These are phyloP conservation scores for Rhizomucor miehei DNA, from an alignment of 371 early-diverging fungal genomes.

Conservation along the genomic window DNA sequence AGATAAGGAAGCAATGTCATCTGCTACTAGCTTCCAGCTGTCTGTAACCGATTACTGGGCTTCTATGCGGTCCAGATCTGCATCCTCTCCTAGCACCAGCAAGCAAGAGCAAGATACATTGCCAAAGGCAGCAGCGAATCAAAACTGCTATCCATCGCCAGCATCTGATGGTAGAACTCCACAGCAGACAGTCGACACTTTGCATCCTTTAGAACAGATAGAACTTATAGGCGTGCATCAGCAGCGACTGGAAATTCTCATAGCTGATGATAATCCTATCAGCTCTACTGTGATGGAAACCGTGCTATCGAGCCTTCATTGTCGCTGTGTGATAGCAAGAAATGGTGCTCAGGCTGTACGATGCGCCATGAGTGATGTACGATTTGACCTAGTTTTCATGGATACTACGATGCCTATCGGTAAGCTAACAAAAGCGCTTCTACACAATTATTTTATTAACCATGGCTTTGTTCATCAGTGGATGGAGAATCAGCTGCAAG, in stretches of 20 bases:
- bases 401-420: slow-evolving; percentile 89
- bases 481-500: slow-evolving; percentile 90
- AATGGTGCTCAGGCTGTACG: slow-evolving; percentile 92
- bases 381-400: slow-evolving; percentile 92
- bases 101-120: too few relatives aligned
- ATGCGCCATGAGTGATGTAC: slow-evolving; percentile 83
- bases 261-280: slow-evolving; percentile 92
- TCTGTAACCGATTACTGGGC: too few relatives aligned
- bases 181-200: slow-evolving; percentile 2
- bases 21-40: too few relatives aligned
- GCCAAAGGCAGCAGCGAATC: too few relatives aligned
- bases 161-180: neutral
- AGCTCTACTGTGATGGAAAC: slow-evolving; percentile 86
- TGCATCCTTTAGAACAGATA: slow-evolving; percentile 5
- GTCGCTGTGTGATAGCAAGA: slow-evolving; percentile 78
- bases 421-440: slow-evolving; percentile 32
- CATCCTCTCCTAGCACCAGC: too few relatives aligned
- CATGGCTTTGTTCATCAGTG: too few relatives aligned
- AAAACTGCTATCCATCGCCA: too few relatives aligned
- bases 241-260: slow-evolving; percentile 50
- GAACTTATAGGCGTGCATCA: neutral
- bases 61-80: too few relatives aligned
- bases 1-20: too few relatives aligned
- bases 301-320: slow-evolving; percentile 69
- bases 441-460: too few relatives aligned